A percentile compares a stretch with the other conserved stretches of the same genome.
phyloP scores from a whole-genome alignment of 768 basidiomycete species.

The Amanita rimosa region DNA sequence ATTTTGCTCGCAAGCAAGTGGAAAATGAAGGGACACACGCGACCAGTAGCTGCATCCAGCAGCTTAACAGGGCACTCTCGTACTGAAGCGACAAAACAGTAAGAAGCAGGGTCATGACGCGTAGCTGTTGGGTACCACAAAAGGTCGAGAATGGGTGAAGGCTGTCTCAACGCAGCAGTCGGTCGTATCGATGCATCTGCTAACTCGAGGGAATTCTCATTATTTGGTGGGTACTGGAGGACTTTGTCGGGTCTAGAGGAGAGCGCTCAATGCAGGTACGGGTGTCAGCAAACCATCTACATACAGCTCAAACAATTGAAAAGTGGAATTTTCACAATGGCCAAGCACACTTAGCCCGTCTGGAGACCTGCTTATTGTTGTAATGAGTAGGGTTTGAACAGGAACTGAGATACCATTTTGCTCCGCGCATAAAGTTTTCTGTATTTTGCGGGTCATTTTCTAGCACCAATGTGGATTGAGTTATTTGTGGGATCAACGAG shows the following conservation, averaged over 20 bases:
- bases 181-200: conserved; percentile 6
- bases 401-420: conserved; percentile 34
- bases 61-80: conserved; percentile 81
- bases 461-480: background rate
- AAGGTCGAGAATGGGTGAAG: conserved; percentile 68
- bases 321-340: conserved; percentile 59
- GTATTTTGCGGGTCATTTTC: conserved; percentile 12
- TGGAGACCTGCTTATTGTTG: conserved; percentile 40
- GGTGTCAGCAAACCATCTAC: conserved; percentile 9
- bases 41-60: conserved; percentile 66
- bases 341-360: conserved; percentile 62
- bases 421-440: conserved; percentile 41
- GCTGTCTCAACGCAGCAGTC: conserved; percentile 30
- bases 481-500: background rate
- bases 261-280: background rate
- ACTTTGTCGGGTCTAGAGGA: background rate
- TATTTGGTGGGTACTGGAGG: background rate
- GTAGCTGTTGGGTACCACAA: conserved; percentile 81
- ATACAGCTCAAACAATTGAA: conserved; percentile 45
- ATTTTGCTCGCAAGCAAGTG: background rate
- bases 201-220: background rate
- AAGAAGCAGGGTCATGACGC: conserved; percentile 42
- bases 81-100: conserved; percentile 77
- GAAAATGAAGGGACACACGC: conserved; percentile 32
- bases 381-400: background rate